Evolutionary conservation across 106 monocot genomes (phyloP).

Genomic region (Alisma plantagoaquatica): DNA sequence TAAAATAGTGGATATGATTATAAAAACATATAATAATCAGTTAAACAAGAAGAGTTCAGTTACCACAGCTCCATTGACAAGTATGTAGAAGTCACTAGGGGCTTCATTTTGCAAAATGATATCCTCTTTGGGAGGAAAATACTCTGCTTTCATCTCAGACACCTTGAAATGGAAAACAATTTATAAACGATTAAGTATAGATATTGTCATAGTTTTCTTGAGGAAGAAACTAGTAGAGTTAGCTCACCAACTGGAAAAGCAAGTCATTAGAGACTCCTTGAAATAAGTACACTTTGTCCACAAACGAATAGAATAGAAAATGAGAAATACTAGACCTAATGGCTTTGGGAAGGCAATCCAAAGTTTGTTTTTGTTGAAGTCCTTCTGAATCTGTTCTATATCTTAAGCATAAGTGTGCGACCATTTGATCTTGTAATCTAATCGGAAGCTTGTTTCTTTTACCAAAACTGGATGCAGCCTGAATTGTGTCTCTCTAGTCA

Average conservation of each 20-base stretch:
- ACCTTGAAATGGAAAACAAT: conserved; percentile 81
- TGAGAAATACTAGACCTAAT: conserved; percentile 80
- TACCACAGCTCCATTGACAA: conserved; percentile 66
- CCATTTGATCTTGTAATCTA: conserved; percentile 87
- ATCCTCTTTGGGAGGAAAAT: too few relatives aligned
- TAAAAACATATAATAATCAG: too few relatives aligned
- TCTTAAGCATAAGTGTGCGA: conserved; percentile 72
- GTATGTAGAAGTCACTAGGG: conserved; percentile 81
- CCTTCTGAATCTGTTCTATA: conserved; percentile 86
- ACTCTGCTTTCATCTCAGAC: too few relatives aligned
- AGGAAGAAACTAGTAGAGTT: too few relatives aligned
- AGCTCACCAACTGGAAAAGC: conserved; percentile 70
- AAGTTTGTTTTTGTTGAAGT: conserved; percentile 87
- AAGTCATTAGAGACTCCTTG: conserved; percentile 64
- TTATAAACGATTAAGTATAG: conserved; percentile 87
- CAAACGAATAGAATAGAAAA: conserved; percentile 63
- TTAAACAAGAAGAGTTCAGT: not conserved
- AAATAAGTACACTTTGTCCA: too few relatives aligned
- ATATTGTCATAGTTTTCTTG: conserved; percentile 36
- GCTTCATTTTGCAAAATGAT: too few relatives aligned
- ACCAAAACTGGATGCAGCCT: too few relatives aligned
- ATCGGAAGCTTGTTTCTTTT: too few relatives aligned
- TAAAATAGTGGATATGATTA: too few relatives aligned
- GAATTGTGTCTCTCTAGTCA: too few relatives aligned
- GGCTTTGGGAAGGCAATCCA: conserved; percentile 74